Evolutionary conservation across 345 rosid genomes (phyloP).

Genomic region (Syzygium jambos): DNA sequence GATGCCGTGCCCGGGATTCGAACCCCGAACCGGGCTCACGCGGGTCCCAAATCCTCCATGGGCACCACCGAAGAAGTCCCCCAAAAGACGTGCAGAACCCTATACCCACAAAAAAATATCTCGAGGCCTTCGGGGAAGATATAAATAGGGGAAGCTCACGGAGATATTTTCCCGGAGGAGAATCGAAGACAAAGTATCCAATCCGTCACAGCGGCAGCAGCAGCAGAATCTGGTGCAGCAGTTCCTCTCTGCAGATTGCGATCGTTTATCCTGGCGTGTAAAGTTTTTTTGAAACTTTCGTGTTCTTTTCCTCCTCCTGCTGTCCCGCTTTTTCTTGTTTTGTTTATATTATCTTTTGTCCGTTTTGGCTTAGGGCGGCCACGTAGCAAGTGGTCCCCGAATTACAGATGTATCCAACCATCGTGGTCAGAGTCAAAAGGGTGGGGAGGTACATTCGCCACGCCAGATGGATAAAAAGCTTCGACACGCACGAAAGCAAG

Average conservation of each 20-base stretch:
- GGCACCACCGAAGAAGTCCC: neutral
- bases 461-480: neutral
- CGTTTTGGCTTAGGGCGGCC: neutral
- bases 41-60: neutral
- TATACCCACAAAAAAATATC: neutral
- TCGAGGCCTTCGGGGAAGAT: neutral
- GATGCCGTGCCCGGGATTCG: neutral
- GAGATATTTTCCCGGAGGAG: neutral
- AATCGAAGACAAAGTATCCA: neutral
- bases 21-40: neutral
- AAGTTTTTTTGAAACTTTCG: neutral
- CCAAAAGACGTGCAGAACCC: neutral
- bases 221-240: neutral
- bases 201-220: neutral
- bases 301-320: neutral
- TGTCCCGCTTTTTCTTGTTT: neutral
- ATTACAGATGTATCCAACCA: neutral
- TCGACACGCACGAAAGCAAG: neutral
- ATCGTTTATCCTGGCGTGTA: neutral
- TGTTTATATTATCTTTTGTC: neutral
- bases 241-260: neutral
- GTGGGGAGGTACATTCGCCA: neutral
- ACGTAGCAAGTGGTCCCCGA: neutral
- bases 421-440: neutral
- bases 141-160: neutral